These are phyloP conservation scores for Tremellales sp. DNA, from an alignment of 1,284 basidiomycete genomes.

Conservation along the genomic window DNA sequence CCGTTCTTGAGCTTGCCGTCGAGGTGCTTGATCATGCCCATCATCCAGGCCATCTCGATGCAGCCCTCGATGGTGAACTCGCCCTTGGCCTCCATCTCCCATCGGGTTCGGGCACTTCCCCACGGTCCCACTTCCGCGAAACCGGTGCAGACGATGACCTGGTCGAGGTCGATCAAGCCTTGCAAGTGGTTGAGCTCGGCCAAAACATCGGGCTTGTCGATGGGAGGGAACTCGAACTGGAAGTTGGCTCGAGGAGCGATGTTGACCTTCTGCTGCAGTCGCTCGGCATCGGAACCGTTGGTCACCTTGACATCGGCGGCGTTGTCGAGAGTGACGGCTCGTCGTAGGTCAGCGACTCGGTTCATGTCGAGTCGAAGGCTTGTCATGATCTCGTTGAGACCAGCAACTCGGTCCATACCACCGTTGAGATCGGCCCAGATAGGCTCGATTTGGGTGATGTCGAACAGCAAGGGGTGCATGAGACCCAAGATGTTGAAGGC, in stretches of 20 bases:
- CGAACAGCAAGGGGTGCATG: conserved; percentile 99
- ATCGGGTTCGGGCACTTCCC: conserved; percentile 96
- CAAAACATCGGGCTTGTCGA: conserved; percentile 65
- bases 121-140: conserved; percentile 98
- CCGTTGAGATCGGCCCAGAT: conserved; percentile 98
- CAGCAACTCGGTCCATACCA: conserved; percentile 93
- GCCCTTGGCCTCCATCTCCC: conserved; percentile 97
- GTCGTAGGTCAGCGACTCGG: conserved; percentile 84
- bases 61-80: conserved; percentile 94
- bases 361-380: conserved; percentile 74
- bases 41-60: conserved; percentile 99
- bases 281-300: conserved; percentile 88
- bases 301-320: conserved; percentile 89
- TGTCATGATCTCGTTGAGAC: conserved; percentile 84
- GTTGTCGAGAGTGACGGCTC: conserved; percentile 89
- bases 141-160: conserved; percentile 92
- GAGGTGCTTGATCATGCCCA: conserved; percentile 98
- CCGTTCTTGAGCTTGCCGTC: conserved; percentile 93
- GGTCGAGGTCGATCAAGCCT: conserved; percentile 88
- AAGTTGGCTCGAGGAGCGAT: conserved; percentile 96
- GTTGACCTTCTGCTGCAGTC: conserved; percentile 84
- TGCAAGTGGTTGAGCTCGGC: conserved; percentile 70
- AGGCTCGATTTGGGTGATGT: conserved; percentile 98
- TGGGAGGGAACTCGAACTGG: conserved; percentile 84
- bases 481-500: conserved; percentile 98